Conservation (phyloP, 2,329 filamentous ascomycete genomes). For the Phialophora verrucosa region DNA sequence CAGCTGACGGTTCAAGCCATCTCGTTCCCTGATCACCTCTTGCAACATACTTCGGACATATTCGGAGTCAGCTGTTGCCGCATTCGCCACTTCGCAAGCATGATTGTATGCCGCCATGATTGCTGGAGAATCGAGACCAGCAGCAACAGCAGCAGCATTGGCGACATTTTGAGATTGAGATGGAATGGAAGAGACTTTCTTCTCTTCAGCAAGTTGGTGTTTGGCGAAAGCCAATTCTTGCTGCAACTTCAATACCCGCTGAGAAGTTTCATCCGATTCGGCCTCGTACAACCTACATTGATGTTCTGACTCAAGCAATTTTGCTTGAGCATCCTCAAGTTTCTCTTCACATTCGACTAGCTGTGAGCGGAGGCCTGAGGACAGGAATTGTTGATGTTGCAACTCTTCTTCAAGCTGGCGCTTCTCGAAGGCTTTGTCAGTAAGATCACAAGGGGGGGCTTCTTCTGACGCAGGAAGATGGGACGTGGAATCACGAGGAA, state of each 20-base stretch:
- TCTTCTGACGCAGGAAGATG: not conserved
- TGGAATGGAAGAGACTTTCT: not conserved
- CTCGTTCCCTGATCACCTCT: conserved; percentile 2
- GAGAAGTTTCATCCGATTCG: conserved; percentile 6
- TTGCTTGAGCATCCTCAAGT: not conserved
- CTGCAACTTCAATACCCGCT: not conserved
- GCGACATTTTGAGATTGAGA: not conserved
- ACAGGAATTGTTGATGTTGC: not conserved
- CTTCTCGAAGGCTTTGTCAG: not conserved
- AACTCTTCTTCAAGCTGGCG: not conserved
- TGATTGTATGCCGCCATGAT: conserved; percentile 1
- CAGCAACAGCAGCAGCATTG: not conserved
- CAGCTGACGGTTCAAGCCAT: not conserved
- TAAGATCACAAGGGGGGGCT: not conserved
- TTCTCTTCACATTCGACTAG: conserved; percentile 17
- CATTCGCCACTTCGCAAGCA: not conserved
- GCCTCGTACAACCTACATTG: conserved; percentile 12
- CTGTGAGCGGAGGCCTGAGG: conserved; percentile 6
- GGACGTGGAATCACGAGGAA: not conserved
- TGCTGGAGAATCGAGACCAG: not conserved
- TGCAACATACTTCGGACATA: not conserved
- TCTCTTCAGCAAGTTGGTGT: not conserved
- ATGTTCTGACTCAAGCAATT: not conserved
- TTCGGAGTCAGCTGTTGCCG: not conserved
- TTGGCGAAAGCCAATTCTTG: not conserved